phyloP scores from a whole-genome alignment of 2,329 filamentous ascomycete genomes.

The Gaeumannomyces tritici region DNA sequence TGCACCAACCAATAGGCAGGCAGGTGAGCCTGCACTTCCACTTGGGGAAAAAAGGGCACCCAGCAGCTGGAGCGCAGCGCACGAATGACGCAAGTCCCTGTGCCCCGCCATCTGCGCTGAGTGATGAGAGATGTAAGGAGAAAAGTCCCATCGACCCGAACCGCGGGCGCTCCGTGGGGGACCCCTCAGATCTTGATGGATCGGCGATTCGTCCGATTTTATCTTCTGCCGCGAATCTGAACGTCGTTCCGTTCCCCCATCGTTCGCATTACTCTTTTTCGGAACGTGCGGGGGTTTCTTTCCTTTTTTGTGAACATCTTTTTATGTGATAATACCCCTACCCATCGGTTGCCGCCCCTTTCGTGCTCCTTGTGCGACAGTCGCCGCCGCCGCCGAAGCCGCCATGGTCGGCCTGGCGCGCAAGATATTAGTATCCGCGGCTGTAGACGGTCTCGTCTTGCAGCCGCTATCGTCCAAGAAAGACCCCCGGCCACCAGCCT shows the following conservation, averaged over 20 bases:
- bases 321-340: background rate
- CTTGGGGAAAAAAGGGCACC: too few relatives aligned
- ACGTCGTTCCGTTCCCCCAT: background rate
- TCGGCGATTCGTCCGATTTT: too few relatives aligned
- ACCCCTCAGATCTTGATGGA: background rate
- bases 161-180: too few relatives aligned
- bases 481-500: constrained; percentile 39
- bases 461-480: constrained; percentile 60
- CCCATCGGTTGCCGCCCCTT: background rate
- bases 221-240: too few relatives aligned
- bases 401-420: constrained; percentile 68
- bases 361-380: background rate
- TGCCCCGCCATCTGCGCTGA: background rate
- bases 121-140: background rate
- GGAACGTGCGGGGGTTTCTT: too few relatives aligned
- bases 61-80: background rate
- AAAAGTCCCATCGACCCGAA: background rate
- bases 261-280: background rate
- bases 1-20: background rate
- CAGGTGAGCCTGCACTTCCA: too few relatives aligned
- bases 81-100: background rate
- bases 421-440: constrained; percentile 72
- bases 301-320: too few relatives aligned
- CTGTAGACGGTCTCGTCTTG: constrained; percentile 73
- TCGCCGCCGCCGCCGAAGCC: background rate